Evolutionary conservation across 176 grass and related monocot genomes (phyloP).

Genomic region (Eragrostis nindensis): DNA sequence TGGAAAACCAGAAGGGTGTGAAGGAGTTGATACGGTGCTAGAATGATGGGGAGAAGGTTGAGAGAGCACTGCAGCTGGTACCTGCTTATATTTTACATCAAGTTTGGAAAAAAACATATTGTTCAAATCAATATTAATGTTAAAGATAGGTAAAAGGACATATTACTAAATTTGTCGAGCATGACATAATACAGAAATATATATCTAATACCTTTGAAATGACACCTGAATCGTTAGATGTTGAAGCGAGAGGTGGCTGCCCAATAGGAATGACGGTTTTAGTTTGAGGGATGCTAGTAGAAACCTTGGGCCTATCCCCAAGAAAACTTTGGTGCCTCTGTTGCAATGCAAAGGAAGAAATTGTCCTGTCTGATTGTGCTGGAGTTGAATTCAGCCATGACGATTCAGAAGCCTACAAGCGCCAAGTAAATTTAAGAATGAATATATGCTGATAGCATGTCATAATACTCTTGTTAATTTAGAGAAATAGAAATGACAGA

Average conservation of each 20-base stretch:
- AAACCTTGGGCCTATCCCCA: constrained; percentile 57
- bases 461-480: constrained; percentile 3
- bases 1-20: constrained; percentile 62
- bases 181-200: constrained; percentile 18
- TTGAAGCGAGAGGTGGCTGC: constrained; percentile 55
- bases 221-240: constrained; percentile 54
- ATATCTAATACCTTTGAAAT: constrained; percentile 69
- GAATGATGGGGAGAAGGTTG: constrained; percentile 67
- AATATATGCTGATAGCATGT: neutral
- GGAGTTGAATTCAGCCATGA: constrained; percentile 76
- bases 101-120: constrained; percentile 27
- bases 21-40: constrained; percentile 48
- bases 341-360: constrained; percentile 73
- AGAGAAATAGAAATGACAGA: neutral
- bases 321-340: constrained; percentile 84
- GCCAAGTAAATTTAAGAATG: neutral
- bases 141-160: constrained; percentile 27
- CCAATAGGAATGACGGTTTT: constrained; percentile 53
- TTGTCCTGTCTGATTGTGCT: constrained; percentile 69
- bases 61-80: constrained; percentile 53
- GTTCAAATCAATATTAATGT: constrained; percentile 5
- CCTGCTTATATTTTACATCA: constrained; percentile 43
- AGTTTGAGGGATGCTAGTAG: constrained; percentile 51
- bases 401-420: constrained; percentile 71
- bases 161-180: constrained; percentile 11